Evolutionary conservation across 2,329 filamentous ascomycete species (phyloP).

Genomic region (Dactylellina sp.): DNA sequence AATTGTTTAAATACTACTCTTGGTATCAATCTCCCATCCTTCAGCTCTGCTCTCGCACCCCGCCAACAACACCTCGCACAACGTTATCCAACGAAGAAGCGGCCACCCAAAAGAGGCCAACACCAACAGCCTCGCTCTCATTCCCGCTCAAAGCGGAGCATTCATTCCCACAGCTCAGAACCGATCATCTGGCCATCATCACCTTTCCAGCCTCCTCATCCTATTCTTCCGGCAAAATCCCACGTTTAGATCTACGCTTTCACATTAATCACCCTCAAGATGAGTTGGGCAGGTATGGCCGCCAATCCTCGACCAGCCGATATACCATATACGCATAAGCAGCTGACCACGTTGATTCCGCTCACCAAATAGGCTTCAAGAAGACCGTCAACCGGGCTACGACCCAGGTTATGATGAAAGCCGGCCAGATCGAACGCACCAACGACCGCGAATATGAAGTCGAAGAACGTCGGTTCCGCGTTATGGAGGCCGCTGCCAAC

Average conservation of each 20-base stretch:
- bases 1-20: background rate
- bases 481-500: slow-evolving; percentile 93
- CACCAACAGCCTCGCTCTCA: slow-evolving; percentile 42
- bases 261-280: slow-evolving; percentile 26
- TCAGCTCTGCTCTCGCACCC: slow-evolving; percentile 4
- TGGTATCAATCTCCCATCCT: slow-evolving; percentile 1
- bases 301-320: background rate
- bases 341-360: background rate
- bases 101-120: slow-evolving; percentile 13
- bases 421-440: slow-evolving; percentile 96
- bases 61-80: slow-evolving; percentile 19
- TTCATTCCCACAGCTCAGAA: slow-evolving; percentile 19
- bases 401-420: slow-evolving; percentile 99
- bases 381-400: slow-evolving; percentile 99
- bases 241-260: slow-evolving; percentile 16
- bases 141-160: slow-evolving; percentile 54
- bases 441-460: slow-evolving; percentile 99
- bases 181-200: background rate
- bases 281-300: slow-evolving; percentile 56
- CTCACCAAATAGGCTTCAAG: slow-evolving; percentile 75
- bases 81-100: slow-evolving; percentile 20
- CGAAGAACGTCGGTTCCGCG: slow-evolving; percentile 93
- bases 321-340: background rate
- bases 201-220: background rate
- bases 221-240: too few species aligned